phyloP scores from a whole-genome alignment of 306 rosid species.

The Casuarina glauca region DNA sequence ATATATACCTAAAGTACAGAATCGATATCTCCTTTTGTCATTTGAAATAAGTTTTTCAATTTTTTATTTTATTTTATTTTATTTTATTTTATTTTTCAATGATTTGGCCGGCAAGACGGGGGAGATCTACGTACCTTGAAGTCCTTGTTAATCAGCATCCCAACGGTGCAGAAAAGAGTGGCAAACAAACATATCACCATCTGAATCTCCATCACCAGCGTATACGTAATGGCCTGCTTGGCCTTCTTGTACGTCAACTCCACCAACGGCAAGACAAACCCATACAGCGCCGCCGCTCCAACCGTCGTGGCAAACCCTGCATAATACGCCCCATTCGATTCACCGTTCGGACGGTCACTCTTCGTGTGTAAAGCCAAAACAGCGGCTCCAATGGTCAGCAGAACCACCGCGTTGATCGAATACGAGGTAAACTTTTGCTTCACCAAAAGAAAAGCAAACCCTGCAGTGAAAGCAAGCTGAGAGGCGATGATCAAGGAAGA shows the following conservation, averaged over 20 bases:
- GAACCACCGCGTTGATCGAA: slow-evolving; percentile 53
- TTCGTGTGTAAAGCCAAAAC: slow-evolving; percentile 59
- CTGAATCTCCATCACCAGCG: slow-evolving; percentile 85
- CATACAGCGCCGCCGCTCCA: slow-evolving; percentile 68
- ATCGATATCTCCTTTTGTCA: not conserved
- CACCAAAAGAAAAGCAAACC: slow-evolving; percentile 50
- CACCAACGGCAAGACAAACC: slow-evolving; percentile 68
- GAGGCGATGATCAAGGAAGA: slow-evolving; percentile 53
- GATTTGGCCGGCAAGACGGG: not conserved
- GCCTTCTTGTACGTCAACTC: slow-evolving; percentile 64
- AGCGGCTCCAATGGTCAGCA: slow-evolving; percentile 64
- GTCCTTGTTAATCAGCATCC: slow-evolving; percentile 78
- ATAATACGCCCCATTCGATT: slow-evolving; percentile 49
- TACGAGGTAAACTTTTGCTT: slow-evolving; percentile 65
- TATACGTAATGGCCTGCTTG: slow-evolving; percentile 55
- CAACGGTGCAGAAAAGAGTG: slow-evolving; percentile 59
- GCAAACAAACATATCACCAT: slow-evolving; percentile 64
- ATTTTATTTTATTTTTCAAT: not conserved
- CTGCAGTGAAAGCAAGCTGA: slow-evolving; percentile 74
- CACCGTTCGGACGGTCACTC: slow-evolving; percentile 68
- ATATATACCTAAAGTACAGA: not conserved
- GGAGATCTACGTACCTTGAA: slow-evolving; percentile 47
- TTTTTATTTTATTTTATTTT: not conserved
- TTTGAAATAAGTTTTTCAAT: not conserved
- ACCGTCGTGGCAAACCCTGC: slow-evolving; percentile 68